A percentile compares a stretch with the other conserved stretches of the same genome.
phyloP scores from a whole-genome alignment of 768 basidiomycete species.

The Lyophyllum atratum region DNA sequence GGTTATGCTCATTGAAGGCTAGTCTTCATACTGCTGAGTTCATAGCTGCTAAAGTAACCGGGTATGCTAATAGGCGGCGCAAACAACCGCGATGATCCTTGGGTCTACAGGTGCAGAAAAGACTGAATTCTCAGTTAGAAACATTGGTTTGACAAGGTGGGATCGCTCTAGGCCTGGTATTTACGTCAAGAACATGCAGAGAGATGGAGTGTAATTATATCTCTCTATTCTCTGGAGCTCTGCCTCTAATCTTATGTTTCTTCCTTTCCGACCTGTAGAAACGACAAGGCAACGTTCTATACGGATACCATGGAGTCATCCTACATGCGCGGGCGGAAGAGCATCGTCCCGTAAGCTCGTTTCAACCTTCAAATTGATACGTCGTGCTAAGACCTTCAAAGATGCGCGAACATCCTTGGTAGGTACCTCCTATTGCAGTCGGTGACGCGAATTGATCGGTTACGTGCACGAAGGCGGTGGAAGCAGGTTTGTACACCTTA shows the following conservation, averaged over 20 bases:
- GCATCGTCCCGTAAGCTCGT: slow-evolving; percentile 65
- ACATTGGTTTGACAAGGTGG: background rate
- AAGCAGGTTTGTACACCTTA: slow-evolving; percentile 42
- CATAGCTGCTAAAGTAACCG: background rate
- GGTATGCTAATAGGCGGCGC: slow-evolving; percentile 47
- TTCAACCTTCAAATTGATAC: background rate
- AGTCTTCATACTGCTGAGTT: background rate
- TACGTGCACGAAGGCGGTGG: slow-evolving; percentile 42
- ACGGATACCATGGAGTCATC: slow-evolving; percentile 59
- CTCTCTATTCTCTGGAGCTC: background rate
- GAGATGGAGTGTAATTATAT: slow-evolving; percentile 57
- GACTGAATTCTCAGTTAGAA: background rate
- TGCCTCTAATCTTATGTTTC: background rate
- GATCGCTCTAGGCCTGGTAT: slow-evolving; percentile 55
- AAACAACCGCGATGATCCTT: slow-evolving; percentile 74
- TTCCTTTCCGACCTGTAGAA: slow-evolving; percentile 37
- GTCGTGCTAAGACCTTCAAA: slow-evolving; percentile 20
- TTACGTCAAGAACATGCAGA: slow-evolving; percentile 72
- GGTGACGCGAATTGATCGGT: background rate
- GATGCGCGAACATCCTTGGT: slow-evolving; percentile 69
- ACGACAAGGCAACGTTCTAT: slow-evolving; percentile 77
- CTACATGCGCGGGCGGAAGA: slow-evolving; percentile 60
- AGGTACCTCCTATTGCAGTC: slow-evolving; percentile 6
- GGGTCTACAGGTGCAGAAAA: slow-evolving; percentile 71
- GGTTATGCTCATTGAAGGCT: slow-evolving; percentile 77